Evolutionary conservation across 176 grass and related monocot species (phyloP).

Genomic region (Lolium perenne): DNA sequence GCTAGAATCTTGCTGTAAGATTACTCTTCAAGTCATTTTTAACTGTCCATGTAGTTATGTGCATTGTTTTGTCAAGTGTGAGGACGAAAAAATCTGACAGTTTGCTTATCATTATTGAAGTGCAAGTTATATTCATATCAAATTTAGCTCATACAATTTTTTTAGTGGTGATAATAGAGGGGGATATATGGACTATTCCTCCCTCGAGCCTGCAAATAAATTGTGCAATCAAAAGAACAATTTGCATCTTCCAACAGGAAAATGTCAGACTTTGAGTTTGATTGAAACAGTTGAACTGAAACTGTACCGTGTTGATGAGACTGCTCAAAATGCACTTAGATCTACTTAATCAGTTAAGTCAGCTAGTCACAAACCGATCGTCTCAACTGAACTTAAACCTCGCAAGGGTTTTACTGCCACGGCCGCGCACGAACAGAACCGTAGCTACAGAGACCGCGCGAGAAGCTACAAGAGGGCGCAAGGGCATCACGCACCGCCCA

Average conservation of each 20-base stretch:
- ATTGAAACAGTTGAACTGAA: background rate
- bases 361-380: background rate
- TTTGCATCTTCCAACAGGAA: background rate
- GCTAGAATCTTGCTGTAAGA: background rate
- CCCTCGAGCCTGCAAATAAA: background rate
- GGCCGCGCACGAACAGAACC: background rate
- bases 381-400: slow-evolving; percentile 22
- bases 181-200: background rate
- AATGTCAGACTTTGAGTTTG: background rate
- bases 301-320: background rate
- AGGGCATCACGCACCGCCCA: slow-evolving; percentile 63
- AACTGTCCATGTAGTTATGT: background rate
- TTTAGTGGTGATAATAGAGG: background rate
- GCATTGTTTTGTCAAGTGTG: background rate
- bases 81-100: background rate
- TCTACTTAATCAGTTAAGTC: background rate
- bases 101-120: background rate
- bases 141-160: background rate
- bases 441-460: background rate
- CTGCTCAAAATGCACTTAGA: background rate
- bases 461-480: background rate
- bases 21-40: background rate
- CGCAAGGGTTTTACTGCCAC: background rate
- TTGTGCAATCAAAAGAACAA: background rate
- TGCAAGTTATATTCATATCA: background rate